Evolutionary conservation across 1,284 basidiomycete species (phyloP).

Genomic region (Ceratobasidium sp.): DNA sequence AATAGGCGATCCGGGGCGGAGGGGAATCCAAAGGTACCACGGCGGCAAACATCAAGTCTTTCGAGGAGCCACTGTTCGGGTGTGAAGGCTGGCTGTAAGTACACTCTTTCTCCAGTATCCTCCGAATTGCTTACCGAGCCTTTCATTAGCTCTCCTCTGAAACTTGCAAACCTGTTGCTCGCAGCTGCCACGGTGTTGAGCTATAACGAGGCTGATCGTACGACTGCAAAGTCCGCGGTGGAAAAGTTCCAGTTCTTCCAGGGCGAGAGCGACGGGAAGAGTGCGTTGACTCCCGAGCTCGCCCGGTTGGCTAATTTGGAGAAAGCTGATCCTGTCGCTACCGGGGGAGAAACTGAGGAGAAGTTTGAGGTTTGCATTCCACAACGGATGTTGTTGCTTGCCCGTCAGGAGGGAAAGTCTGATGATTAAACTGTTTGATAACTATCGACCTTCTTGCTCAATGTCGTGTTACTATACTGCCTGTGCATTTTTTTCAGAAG

Average conservation of each 20-base stretch:
- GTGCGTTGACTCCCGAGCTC: background rate
- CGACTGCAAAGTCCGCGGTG: background rate
- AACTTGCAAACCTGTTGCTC: constrained; percentile 14
- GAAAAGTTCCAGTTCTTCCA: constrained; percentile 24
- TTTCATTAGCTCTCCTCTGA: constrained; percentile 16
- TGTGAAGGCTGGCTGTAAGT: constrained; percentile 39
- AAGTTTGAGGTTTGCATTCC: background rate
- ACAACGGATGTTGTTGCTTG: background rate
- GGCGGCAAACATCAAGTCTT: background rate
- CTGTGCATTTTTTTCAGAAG: too few species aligned
- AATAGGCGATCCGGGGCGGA: background rate
- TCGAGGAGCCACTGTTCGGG: constrained; percentile 28
- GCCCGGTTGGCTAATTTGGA: constrained; percentile 2
- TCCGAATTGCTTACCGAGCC: background rate
- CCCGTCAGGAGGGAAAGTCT: background rate
- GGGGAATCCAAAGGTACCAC: constrained; percentile 3
- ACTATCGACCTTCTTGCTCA: too few species aligned
- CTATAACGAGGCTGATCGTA: background rate
- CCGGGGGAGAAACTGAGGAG: background rate
- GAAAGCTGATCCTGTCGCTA: background rate
- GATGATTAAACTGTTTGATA: too few species aligned
- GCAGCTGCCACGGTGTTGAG: background rate
- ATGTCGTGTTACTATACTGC: too few species aligned
- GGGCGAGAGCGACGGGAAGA: constrained; percentile 16
- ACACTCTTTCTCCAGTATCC: too few species aligned